These are phyloP conservation scores for Cutaneotrichosporon dermatis DNA, from an alignment of 1,284 basidiomycete genomes.

Conservation along the genomic window DNA sequence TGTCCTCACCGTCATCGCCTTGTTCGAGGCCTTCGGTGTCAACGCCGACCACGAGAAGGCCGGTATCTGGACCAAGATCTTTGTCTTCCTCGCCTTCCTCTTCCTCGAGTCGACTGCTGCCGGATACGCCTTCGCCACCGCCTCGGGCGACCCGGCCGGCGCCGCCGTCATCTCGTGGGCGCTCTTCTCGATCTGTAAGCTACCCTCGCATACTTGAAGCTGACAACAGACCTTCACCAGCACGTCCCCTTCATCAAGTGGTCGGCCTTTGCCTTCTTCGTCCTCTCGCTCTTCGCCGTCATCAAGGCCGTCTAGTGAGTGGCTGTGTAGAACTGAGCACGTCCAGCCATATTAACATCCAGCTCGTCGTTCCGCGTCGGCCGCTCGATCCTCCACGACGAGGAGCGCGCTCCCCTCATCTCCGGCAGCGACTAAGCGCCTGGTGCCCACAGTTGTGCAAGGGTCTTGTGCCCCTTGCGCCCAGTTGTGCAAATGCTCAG, in stretches of 20 bases:
- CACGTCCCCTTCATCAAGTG: slow-evolving; percentile 75
- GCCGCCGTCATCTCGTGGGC: slow-evolving; percentile 48
- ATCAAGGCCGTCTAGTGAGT: slow-evolving; percentile 56
- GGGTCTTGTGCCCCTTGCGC: no score
- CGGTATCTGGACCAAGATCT: slow-evolving; percentile 86
- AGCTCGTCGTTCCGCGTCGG: slow-evolving; percentile 47
- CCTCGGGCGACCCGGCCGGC: slow-evolving; percentile 69
- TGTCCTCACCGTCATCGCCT: slow-evolving; percentile 79
- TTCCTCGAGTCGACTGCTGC: slow-evolving; percentile 91
- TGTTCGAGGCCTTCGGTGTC: slow-evolving; percentile 86
- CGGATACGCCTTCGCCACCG: slow-evolving; percentile 81
- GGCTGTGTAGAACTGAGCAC: no score
- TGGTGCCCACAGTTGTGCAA: no score
- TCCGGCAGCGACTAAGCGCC: background rate
- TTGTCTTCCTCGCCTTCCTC: slow-evolving; percentile 83
- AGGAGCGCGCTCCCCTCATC: slow-evolving; percentile 75
- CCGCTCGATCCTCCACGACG: slow-evolving; percentile 61
- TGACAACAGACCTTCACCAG: slow-evolving; percentile 55
- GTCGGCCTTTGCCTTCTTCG: slow-evolving; percentile 77
- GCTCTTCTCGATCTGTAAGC: slow-evolving; percentile 47
- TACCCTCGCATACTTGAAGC: background rate
- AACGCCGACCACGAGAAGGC: slow-evolving; percentile 62
- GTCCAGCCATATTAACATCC: background rate
- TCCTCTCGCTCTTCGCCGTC: slow-evolving; percentile 79
- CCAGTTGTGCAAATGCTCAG: no score